A percentile compares a stretch with the other conserved stretches of the same genome.
Evolutionary conservation across 441 rosid genomes (phyloP).

Genomic region (Sinapis alba): DNA sequence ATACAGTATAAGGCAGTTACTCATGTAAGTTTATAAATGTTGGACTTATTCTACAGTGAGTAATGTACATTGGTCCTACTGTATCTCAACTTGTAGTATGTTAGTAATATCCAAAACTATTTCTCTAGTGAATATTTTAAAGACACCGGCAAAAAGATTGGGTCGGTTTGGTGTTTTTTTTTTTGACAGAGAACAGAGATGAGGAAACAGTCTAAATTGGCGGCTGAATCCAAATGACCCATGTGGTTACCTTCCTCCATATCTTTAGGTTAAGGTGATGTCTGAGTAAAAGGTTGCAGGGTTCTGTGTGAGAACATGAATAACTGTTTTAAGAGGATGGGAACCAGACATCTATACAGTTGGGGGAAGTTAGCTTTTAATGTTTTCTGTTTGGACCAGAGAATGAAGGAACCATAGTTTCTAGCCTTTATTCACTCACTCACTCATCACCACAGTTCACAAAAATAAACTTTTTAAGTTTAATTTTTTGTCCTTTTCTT

Average conservation of each 20-base stretch:
- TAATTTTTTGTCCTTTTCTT: conserved; percentile 36
- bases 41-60: conserved; percentile 1
- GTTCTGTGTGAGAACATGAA: conserved; percentile 44
- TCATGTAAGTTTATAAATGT: conserved; percentile 30
- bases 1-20: neutral
- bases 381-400: conserved; percentile 44
- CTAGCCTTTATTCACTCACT: conserved; percentile 16
- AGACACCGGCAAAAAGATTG: conserved; percentile 52
- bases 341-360: conserved; percentile 52
- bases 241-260: conserved; percentile 36
- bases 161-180: conserved; percentile 39
- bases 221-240: conserved; percentile 31
- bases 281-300: conserved; percentile 55
- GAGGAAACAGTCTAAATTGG: conserved; percentile 34
- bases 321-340: conserved; percentile 45
- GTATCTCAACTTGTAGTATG: conserved; percentile 37
- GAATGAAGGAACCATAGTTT: conserved; percentile 32
- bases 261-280: conserved; percentile 46
- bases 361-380: conserved; percentile 47
- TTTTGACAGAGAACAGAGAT: too few species aligned
- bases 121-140: conserved; percentile 10
- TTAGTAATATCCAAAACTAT: conserved; percentile 30
- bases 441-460: conserved; percentile 14
- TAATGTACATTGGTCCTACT: conserved; percentile 40
- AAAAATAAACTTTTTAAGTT: neutral